Base-by-base conservation (phyloP, 805 yeast genomes). In the Candida xyloterini region DNA sequence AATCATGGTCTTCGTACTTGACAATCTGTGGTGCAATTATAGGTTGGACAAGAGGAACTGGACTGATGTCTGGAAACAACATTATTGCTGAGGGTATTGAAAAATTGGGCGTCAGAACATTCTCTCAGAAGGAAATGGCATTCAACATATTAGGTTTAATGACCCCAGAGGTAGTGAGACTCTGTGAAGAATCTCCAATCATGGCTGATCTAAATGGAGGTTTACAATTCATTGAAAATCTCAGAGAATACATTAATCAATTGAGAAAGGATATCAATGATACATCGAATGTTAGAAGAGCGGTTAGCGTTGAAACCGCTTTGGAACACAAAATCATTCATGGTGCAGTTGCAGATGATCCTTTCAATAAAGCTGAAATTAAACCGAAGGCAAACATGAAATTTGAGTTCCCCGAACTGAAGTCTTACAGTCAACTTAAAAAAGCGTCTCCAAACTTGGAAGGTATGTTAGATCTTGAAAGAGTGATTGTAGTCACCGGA, bases 31-130 rank as follows among this genome's bases (percentile, higher is more conserved):
- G 99, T 74, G 97, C 99, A 32, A 78, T 93, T 52, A 93, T 93
- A 66, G 99, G 99, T 64, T 93, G 99, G 99, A 93, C 99, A 50
- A 87, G 99, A 77, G 99, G 99, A 68, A 93, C 99, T 44, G 99
- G 99, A 61, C 81, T 93, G 62, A 93, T 93, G 99, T 76, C 89
- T 59, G 97, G 83, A 55, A 93, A 93, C 77, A 93, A 93, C 73
- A 84, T 88, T 63, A 87, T 93, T 65, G 96, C 99, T 46, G 96
- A 90, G 70, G 97, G 97, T 53, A 86, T 93, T 60, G 99, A 93
- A 71, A 79, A 79, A 62, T 72, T 84, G 46, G 98, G 99, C 58
- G 97, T 93, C 34, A 85, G 98, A 71, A 93, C 99, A 30, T 93
- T 91, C 79, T 86, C 96, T 39, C 99, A 93, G 71, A 85, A 86